These are phyloP conservation scores for Cyberlindnera misumaiensis DNA, from an alignment of 805 yeast genomes.

Conservation along the genomic window DNA sequence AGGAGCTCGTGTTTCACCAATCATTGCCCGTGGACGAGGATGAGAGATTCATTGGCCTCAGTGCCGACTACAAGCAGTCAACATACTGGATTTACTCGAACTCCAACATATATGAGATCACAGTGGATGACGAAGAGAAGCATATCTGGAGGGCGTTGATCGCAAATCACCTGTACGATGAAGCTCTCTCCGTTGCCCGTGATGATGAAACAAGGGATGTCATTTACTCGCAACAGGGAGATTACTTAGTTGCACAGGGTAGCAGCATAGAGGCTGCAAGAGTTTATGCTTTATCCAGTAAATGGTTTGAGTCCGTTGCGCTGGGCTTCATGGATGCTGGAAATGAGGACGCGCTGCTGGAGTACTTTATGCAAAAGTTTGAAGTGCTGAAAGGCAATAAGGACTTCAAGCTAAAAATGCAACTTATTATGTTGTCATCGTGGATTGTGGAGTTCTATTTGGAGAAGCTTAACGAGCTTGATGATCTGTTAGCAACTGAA, in stretches of 20 bases:
- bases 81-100: slow-evolving; percentile 77
- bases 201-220: slow-evolving; percentile 37
- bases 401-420: slow-evolving; percentile 24
- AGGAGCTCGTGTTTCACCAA: slow-evolving; percentile 37
- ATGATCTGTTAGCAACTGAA: slow-evolving; percentile 25
- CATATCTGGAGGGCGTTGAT: slow-evolving; percentile 69
- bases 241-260: slow-evolving; percentile 31
- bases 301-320: slow-evolving; percentile 65
- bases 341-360: slow-evolving; percentile 36
- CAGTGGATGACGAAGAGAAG: slow-evolving; percentile 58
- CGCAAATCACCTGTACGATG: slow-evolving; percentile 48
- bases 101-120: slow-evolving; percentile 60
- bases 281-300: slow-evolving; percentile 54
- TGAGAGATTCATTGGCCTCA: slow-evolving; percentile 38
- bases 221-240: slow-evolving; percentile 50
- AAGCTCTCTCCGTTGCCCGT: slow-evolving; percentile 44
- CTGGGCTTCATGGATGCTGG: slow-evolving; percentile 42
- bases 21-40: slow-evolving; percentile 28
- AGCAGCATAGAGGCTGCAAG: slow-evolving; percentile 40
- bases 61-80: slow-evolving; percentile 39
- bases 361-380: slow-evolving; percentile 40
- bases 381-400: slow-evolving; percentile 20
- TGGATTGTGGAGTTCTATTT: slow-evolving; percentile 31
- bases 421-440: slow-evolving; percentile 25
- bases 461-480: slow-evolving; percentile 28